Evolutionary conservation across 306 rosid species (phyloP), one percentile per base, ranked within the genome.

Genomic region (Cicer arietinum): DNA sequence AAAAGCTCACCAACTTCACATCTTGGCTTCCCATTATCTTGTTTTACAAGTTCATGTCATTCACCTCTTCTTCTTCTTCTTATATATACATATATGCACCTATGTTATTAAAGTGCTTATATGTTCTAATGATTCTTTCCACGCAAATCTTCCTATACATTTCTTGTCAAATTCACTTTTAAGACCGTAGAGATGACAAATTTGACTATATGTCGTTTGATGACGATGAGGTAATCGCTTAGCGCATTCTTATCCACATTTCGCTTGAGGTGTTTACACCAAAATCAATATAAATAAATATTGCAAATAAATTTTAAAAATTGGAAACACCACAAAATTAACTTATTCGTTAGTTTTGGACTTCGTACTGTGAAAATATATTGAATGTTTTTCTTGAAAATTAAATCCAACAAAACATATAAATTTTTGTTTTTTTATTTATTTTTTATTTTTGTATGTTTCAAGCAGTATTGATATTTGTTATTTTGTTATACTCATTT

Each of bases 21-120:
- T 84, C 81, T 66, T 50, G 44, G 56, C 75, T 50, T 39, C 66
- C 86, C 86, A 83, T 79, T 2, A 8, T 69, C 48, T 56, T 64
- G 57, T 13, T 53, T 42, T 3, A 52, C 6, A 59, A 58, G 3
- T 60, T 61, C 1, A 37, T 35, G 35, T 35, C 48, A 25, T 45
- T 10, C 4, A 3, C 37, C 3, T 59, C 51, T 30, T 25, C 25
- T 3, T 10, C 37, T 6, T 59, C 51, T 30, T 25, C 25, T 3
- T 10, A 58, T 22, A 25, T 58, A 58, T 59, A 59, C 35, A 30
- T 30, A 0, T 14, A 7, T 10, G 41, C 3, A 2, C 17, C 13
- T 20, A 20, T 17, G 4, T 30, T 43, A 10, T 66, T n/a, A 30
- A 20, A 20, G 43, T 67, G 43, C 42, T 18, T 11, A 70, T 11